phyloP scores from a whole-genome alignment of 768 basidiomycete genomes.

The Mrakia blollopis region DNA sequence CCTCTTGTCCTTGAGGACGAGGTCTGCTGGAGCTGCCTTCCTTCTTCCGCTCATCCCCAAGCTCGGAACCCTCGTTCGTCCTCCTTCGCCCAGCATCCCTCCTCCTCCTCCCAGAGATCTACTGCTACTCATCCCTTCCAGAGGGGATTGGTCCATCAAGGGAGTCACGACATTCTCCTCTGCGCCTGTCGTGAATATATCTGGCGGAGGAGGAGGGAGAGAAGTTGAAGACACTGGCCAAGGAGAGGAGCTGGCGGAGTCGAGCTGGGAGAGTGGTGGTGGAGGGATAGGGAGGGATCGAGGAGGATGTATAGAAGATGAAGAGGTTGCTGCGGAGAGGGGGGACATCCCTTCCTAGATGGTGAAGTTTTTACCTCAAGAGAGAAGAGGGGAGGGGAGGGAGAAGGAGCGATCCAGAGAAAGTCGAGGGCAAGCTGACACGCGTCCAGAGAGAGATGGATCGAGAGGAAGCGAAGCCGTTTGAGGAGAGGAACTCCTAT shows the following conservation, averaged over 20 bases:
- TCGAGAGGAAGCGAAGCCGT: no score
- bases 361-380: no score
- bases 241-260: conserved; percentile 1
- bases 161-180: not conserved
- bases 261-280: not conserved
- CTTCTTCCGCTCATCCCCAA: conserved; percentile 1
- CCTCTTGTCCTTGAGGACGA: not conserved
- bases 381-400: not conserved
- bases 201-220: not conserved
- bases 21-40: not conserved
- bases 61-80: not conserved
- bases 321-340: not conserved
- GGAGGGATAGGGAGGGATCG: not conserved
- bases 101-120: not conserved
- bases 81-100: not conserved
- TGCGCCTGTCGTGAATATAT: not conserved
- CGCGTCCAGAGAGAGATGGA: not conserved
- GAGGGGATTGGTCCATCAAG: conserved; percentile 2
- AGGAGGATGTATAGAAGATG: not conserved
- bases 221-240: not conserved
- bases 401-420: no score
- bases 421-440: no score
- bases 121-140: not conserved
- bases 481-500: no score
- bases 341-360: not conserved